Evolutionary conservation across 148 eudicot genomes (phyloP), one percentile per base, ranked within the genome.

Genomic region (Pharnaceum exiguum): DNA sequence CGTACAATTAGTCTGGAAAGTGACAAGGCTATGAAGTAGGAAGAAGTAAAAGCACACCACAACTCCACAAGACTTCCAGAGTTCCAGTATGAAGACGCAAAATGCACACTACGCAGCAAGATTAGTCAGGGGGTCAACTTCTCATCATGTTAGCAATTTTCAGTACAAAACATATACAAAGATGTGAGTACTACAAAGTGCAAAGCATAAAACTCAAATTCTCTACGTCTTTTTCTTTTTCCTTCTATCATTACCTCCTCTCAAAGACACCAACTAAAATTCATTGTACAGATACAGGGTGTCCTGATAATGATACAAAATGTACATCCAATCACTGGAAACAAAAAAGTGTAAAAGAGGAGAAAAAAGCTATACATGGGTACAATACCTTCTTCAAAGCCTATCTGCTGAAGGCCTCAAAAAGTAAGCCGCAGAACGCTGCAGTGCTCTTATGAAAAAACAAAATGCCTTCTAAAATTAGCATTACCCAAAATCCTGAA

Each of bases 291-390:
- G 12, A 31, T 51, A 59, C 71, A 67, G 51, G 64, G 60, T 44
- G 59, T 48, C 44, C 25, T 23, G 24, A 23, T 30, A 31, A 60
- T 59, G 39, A 71, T 82, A 78, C 74, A 73, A n/a, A 76, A 68
- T 80, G 62, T 81, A 84, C 86, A 81, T 55, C 42, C 51, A 72
- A 73, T 71, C 54, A 43, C 50, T n/a, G n/a, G n/a, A n/a, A n/a
- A n/a, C 29, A 38, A 48, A 43, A 43, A 63, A 51, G 10, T 1
- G 19, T 16, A 18, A 27, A 21, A 49, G 18, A 27, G 16, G 7
- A n/a, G 17, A 6, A 48, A 59, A 28, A 65, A 66, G 29, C 83
- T 84, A 67, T 81, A 84, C 86, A 81, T 27, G 63, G 50, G 36
- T 80, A 83, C 81, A 78, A 24, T 60, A 65, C 57, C 60, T 50